Conservation (phyloP, 192 early-diverging fungal genomes). For the Umbelopsis sp. region DNA sequence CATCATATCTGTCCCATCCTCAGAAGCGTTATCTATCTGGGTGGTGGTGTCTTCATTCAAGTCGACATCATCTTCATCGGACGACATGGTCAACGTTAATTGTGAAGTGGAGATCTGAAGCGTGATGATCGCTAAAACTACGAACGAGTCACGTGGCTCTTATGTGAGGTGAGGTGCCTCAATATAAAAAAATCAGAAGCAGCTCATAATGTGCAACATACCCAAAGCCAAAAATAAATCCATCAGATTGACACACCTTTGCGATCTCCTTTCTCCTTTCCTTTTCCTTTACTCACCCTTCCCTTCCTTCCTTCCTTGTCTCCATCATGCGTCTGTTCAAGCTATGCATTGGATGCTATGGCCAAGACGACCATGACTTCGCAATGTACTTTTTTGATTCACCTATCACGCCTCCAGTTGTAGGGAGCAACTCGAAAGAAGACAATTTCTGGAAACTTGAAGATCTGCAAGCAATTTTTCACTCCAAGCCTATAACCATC, state of each 20-base stretch:
- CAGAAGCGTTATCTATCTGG: slow-evolving; percentile 26
- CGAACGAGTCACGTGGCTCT: neutral
- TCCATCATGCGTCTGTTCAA: slow-evolving; percentile 10
- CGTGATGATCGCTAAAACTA: neutral
- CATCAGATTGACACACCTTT: neutral
- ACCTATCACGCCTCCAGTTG: slow-evolving; percentile 11
- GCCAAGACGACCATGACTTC: slow-evolving; percentile 5
- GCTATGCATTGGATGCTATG: slow-evolving; percentile 7
- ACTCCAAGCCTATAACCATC: neutral
- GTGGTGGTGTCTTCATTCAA: slow-evolving; percentile 27
- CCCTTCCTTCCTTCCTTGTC: neutral
- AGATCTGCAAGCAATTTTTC: slow-evolving; percentile 5
- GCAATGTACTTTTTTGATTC: slow-evolving; percentile 13
- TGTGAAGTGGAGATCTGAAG: neutral
- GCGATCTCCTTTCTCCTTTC: neutral
- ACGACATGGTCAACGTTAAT: slow-evolving; percentile 23
- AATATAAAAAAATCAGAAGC: too few relatives aligned
- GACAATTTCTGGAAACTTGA: slow-evolving; percentile 38
- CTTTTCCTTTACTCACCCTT: slow-evolving; percentile 6
- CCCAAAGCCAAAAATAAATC: neutral
- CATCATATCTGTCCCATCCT: slow-evolving; percentile 26
- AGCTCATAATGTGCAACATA: neutral
- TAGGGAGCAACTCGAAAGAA: slow-evolving; percentile 10
- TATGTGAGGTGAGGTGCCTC: too few relatives aligned
- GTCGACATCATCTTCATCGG: slow-evolving; percentile 37